Base-by-base conservation (phyloP, 306 rosid species). In the Arachis hypogaea region DNA sequence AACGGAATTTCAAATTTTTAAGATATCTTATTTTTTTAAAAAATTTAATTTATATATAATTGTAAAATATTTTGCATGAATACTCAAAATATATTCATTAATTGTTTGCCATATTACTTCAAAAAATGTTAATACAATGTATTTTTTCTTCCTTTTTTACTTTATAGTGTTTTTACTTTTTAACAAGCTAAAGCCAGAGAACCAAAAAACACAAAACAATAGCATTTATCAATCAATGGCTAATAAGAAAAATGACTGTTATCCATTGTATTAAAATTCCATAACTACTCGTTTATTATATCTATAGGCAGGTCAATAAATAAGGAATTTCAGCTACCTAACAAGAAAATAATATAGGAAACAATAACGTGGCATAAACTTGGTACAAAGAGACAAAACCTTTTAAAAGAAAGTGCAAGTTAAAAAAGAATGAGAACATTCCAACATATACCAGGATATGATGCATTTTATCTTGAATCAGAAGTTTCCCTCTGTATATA, bases 221-320 rank as follows among this genome's bases (percentile, higher is more conserved):
- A 33, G 4, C 68, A 72, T 8, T 59, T n/a, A 43, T 57, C 65
- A 46, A 43, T 57, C 55, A 46, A 59, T 2, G 18, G 18, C 18
- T 18, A 18, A 18, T 18, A 18, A 18, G 18, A 18, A 18, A 18
- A 29, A 73, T 56, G 52, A 72, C 66, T 14, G 29, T 50, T 59
- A 54, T 62, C 11, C 14, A 0, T 54, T 44, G 52, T 14, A 57
- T 16, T 11, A 38, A 43, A 18, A 18, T 73, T 61, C 45, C 52
- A 36, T 1, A 9, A 54, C n/a, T 50, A 59, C 36, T 54, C 28
- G 11, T 72, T 84, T 83, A 83, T 83, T 89, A 49, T 80, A 83
- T 55, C 38, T 33, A 33, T 6, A 64, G 67, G 43, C 50, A 79
- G 33, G 75, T 11, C 55, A 83, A 73, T 73, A 80, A 60, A 71